Percentiles rank a stretch among this genome's conserved stretches.
Evolutionary conservation across 805 yeast genomes (phyloP).

Genomic region (Barnettozyma sp.): DNA sequence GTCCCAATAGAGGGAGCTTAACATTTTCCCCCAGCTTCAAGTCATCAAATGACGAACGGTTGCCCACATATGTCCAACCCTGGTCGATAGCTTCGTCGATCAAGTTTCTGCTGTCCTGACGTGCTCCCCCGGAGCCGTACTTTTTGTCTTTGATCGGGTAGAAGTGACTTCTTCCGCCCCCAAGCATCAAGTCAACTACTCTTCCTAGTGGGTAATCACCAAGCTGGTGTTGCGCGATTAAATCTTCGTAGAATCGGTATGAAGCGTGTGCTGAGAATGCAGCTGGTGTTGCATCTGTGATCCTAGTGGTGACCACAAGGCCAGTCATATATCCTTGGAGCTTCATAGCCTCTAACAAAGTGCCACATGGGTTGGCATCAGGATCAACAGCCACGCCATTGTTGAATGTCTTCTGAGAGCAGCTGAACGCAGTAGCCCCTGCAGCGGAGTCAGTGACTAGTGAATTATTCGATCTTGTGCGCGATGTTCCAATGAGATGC

Average conservation of each 20-base stretch:
- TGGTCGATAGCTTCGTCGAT: conserved; percentile 50
- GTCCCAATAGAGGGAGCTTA: conserved; percentile 67
- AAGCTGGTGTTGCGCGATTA: conserved; percentile 81
- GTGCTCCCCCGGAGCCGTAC: conserved; percentile 43
- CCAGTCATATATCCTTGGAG: conserved; percentile 78
- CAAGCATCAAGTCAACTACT: conserved; percentile 75
- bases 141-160: conserved; percentile 38
- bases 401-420: conserved; percentile 77
- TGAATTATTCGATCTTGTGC: conserved; percentile 74
- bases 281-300: conserved; percentile 95
- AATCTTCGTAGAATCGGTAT: conserved; percentile 69
- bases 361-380: conserved; percentile 69
- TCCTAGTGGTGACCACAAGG: conserved; percentile 83
- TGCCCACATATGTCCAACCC: conserved; percentile 63
- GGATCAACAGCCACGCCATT: conserved; percentile 88
- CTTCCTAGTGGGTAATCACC: conserved; percentile 78
- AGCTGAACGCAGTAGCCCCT: conserved; percentile 91
- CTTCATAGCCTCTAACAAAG: conserved; percentile 82
- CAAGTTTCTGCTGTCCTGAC: conserved; percentile 64
- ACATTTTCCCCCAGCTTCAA: conserved; percentile 54
- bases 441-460: conserved; percentile 94
- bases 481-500: conserved; percentile 71
- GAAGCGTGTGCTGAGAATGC: conserved; percentile 78
- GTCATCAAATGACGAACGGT: conserved; percentile 51
- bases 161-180: conserved; percentile 88